Evolutionary conservation across 352 stramenopile genomes (phyloP).

Genomic region (Globisporangium cylindrosporum): DNA sequence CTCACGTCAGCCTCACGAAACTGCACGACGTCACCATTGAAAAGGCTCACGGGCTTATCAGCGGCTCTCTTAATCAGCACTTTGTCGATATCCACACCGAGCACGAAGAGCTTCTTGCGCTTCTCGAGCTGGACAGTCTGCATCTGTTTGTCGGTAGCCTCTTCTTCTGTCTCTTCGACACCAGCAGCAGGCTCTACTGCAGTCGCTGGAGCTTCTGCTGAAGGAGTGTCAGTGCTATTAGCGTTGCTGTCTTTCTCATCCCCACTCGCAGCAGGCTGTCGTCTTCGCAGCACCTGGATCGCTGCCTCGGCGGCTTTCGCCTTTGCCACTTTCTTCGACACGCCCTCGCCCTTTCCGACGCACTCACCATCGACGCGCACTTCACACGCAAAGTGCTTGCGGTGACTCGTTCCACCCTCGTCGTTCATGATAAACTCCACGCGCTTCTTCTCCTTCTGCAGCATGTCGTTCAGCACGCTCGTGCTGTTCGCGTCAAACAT

Average conservation of each 20-base stretch:
- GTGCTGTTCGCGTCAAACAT: constrained; percentile 59
- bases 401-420: constrained; percentile 50
- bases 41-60: constrained; percentile 34
- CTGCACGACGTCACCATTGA: constrained; percentile 33
- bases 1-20: constrained; percentile 66
- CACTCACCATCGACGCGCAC: constrained; percentile 46
- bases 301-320: constrained; percentile 61
- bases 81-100: constrained; percentile 74
- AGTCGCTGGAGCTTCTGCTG: background rate
- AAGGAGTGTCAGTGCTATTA: background rate
- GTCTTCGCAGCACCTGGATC: constrained; percentile 22
- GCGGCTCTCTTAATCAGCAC: constrained; percentile 57
- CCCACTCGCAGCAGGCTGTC: background rate
- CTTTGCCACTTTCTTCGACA: constrained; percentile 84
- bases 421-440: constrained; percentile 59
- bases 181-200: background rate
- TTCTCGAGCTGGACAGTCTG: constrained; percentile 17
- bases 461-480: constrained; percentile 61
- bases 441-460: constrained; percentile 64
- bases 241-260: background rate
- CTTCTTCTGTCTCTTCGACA: background rate
- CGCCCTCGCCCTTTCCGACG: constrained; percentile 50
- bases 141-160: background rate
- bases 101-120: constrained; percentile 46
- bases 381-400: constrained; percentile 59